Conservation (phyloP, 1,139 yeast species). For the Blastobotrys serpentis region DNA sequence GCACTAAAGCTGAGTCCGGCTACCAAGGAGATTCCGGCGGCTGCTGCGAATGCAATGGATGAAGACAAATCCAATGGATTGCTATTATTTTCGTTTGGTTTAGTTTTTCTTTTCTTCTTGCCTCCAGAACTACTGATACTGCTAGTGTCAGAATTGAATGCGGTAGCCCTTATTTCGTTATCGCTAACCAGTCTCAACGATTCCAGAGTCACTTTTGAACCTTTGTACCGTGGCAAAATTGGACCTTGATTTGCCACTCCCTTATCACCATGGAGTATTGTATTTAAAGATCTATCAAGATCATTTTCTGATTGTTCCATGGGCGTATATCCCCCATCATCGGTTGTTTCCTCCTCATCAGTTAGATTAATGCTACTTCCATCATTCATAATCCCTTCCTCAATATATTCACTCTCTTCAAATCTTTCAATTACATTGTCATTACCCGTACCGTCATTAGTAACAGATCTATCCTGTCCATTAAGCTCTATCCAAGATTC, state of each 20-base stretch:
- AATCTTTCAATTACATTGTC: not conserved
- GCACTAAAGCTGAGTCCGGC: conserved; percentile 36
- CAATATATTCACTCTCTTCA: conserved; percentile 10
- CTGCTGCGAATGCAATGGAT: conserved; percentile 22
- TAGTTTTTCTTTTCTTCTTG: not conserved
- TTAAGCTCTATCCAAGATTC: conserved; percentile 10
- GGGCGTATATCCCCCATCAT: conserved; percentile 5
- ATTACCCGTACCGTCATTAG: not conserved
- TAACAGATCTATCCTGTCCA: conserved; percentile 5
- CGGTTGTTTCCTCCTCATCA: not conserved
- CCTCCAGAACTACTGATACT: conserved; percentile 3
- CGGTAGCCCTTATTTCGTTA: not conserved
- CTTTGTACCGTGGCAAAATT: not conserved
- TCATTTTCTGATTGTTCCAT: conserved; percentile 6
- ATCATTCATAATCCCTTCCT: conserved; percentile 4
- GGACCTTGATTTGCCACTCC: not conserved
- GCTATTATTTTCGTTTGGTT: not conserved
- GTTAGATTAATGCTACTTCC: not conserved
- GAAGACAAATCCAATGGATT: not conserved
- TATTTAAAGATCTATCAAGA: conserved; percentile 4
- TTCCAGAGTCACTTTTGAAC: conserved; percentile 6
- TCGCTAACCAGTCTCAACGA: conserved; percentile 1
- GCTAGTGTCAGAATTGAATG: not conserved
- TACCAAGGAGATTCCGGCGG: conserved; percentile 35
- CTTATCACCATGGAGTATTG: not conserved